Percentiles rank a stretch among this genome's conserved stretches.
Evolutionary conservation across 768 basidiomycete species (phyloP).

Genomic region (Russula emetica): DNA sequence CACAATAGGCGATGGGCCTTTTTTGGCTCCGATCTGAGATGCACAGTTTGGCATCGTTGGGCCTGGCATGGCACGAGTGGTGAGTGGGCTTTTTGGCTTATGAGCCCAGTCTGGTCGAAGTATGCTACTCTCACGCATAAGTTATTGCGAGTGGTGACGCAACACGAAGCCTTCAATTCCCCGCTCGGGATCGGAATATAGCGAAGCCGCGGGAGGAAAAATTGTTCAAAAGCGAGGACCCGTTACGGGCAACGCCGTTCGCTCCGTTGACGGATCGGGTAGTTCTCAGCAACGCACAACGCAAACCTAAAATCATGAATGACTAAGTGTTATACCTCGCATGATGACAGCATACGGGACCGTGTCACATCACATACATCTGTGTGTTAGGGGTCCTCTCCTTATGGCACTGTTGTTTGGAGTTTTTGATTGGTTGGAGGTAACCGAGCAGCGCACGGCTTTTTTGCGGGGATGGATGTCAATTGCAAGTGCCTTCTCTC

Average conservation of each 20-base stretch:
- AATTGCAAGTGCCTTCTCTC: too few relatives aligned
- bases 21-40: conserved; percentile 16
- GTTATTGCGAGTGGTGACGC: background rate
- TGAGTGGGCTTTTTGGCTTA: background rate
- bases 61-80: background rate
- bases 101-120: background rate
- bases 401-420: background rate
- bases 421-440: background rate
- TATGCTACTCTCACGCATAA: background rate
- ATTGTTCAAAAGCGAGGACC: background rate
- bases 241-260: conserved; percentile 3
- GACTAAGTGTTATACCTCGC: conserved; percentile 14
- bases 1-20: conserved; percentile 11
- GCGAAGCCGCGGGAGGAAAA: conserved; percentile 10
- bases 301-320: background rate
- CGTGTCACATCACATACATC: too few relatives aligned
- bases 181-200: background rate
- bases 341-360: background rate
- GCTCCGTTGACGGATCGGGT: background rate
- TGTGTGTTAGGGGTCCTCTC: background rate
- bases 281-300: too few relatives aligned
- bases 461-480: too few relatives aligned
- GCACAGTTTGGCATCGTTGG: conserved; percentile 8
- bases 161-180: background rate
- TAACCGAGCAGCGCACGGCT: background rate